Conservation (phyloP, 139 green algal genomes). For the Coccomyxa sp. region DNA sequence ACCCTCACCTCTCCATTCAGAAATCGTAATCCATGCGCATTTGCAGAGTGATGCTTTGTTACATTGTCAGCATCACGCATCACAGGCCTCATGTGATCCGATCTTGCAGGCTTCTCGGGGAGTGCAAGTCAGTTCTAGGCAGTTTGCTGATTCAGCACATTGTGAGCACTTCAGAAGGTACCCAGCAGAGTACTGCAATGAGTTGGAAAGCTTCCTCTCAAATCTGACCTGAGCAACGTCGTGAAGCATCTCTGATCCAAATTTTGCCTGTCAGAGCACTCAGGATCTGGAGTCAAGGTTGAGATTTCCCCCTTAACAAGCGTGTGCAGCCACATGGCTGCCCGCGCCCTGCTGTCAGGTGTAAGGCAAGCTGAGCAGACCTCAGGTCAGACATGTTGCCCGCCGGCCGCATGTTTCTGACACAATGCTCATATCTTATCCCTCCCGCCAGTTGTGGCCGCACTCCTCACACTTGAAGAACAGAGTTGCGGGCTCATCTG, state of each 20-base stretch:
- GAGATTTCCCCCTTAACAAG: too few relatives aligned
- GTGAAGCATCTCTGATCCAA: too few relatives aligned
- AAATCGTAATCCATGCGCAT: neutral
- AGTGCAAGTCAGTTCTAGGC: slow-evolving; percentile 8
- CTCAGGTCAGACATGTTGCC: neutral
- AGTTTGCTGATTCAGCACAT: slow-evolving; percentile 22
- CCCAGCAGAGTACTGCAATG: slow-evolving; percentile 12
- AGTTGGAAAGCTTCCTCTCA: slow-evolving; percentile 11
- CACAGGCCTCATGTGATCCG: neutral
- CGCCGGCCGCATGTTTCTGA: too few relatives aligned
- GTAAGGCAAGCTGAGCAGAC: too few relatives aligned
- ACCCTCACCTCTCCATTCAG: neutral
- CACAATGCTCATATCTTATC: too few relatives aligned
- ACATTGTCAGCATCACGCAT: neutral
- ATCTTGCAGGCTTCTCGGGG: slow-evolving; percentile 8
- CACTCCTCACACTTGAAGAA: slow-evolving; percentile 90
- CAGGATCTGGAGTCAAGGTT: too few relatives aligned
- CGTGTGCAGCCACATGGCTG: too few relatives aligned
- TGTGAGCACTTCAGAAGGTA: slow-evolving; percentile 34
- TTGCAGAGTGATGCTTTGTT: neutral
- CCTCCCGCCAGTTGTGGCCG: slow-evolving; percentile 65
- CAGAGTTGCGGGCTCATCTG: slow-evolving; percentile 89
- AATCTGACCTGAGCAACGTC: too few relatives aligned
- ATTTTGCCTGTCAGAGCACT: too few relatives aligned
- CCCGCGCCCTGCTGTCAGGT: too few relatives aligned